A percentile compares a stretch with the other conserved stretches of the same genome.
Conservation (phyloP, 805 yeast genomes). For the Saccharomycopsis guyanensis region DNA sequence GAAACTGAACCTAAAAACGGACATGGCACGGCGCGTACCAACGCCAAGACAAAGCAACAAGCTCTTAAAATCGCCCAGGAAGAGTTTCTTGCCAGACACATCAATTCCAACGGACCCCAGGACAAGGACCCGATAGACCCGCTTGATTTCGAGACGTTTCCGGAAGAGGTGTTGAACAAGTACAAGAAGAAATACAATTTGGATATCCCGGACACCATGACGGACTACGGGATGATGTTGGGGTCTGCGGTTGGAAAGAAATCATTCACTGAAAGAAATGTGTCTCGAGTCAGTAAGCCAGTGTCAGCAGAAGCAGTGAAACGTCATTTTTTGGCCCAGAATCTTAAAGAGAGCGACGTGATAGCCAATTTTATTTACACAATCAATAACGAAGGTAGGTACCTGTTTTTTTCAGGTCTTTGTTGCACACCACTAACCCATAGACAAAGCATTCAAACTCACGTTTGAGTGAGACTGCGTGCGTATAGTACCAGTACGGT, state of each 20-base stretch:
- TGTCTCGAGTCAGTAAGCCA: conserved; percentile 41
- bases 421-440: too few relatives aligned
- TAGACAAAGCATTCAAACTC: conserved; percentile 16
- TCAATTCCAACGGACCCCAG: conserved; percentile 66
- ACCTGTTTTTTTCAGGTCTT: too few relatives aligned
- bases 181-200: conserved; percentile 59
- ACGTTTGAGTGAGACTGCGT: not conserved
- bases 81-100: conserved; percentile 57
- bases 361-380: conserved; percentile 85
- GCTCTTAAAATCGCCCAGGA: conserved; percentile 64
- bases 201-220: conserved; percentile 46
- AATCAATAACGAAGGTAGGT: conserved; percentile 58
- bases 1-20: not conserved
- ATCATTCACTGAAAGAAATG: conserved; percentile 34
- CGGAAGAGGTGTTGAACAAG: conserved; percentile 55
- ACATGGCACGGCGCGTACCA: not conserved
- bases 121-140: conserved; percentile 47
- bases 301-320: conserved; percentile 56
- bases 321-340: conserved; percentile 55
- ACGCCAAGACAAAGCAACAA: conserved; percentile 2
- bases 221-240: conserved; percentile 62
- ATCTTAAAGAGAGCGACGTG: conserved; percentile 74
- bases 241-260: conserved; percentile 68
- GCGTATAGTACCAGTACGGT: not conserved
- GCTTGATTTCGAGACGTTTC: conserved; percentile 59